A percentile compares a stretch with the other conserved stretches of the same genome.
Evolutionary conservation across 441 rosid genomes (phyloP).

Genomic region (Populus hybrid): DNA sequence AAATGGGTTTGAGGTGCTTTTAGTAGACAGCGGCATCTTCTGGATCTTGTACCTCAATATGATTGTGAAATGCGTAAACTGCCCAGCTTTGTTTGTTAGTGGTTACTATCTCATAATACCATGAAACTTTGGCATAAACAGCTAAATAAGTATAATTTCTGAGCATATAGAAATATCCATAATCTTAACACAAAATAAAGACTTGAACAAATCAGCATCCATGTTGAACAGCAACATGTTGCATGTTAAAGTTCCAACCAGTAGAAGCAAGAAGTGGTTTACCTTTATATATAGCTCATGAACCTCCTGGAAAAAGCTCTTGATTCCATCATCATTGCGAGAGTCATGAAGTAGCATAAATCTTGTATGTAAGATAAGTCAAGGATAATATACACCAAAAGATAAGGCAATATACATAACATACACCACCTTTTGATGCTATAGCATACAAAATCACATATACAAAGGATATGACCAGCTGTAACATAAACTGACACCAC

Average conservation of each 20-base stretch:
- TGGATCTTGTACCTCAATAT: neutral
- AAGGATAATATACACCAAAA: slow-evolving; percentile 35
- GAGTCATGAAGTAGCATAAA: slow-evolving; percentile 97
- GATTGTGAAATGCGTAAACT: neutral
- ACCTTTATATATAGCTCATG: slow-evolving; percentile 98
- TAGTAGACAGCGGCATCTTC: neutral
- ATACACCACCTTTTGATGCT: neutral
- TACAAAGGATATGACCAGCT: slow-evolving; percentile 91
- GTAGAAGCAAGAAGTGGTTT: slow-evolving; percentile 1
- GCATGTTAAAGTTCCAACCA: neutral
- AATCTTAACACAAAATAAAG: neutral
- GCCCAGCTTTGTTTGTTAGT: neutral
- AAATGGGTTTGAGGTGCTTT: neutral
- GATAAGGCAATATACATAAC: neutral
- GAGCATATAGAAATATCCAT: neutral
- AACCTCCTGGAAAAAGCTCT: slow-evolving; percentile 97
- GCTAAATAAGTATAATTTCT: neutral
- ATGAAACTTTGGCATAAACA: neutral
- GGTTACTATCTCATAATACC: neutral
- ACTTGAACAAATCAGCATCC: neutral
- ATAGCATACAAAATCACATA: neutral
- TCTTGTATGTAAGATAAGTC: slow-evolving; percentile 67
- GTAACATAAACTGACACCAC: slow-evolving; percentile 97
- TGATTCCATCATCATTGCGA: slow-evolving; percentile 93
- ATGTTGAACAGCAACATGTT: neutral